Percentiles rank a stretch among this genome's conserved stretches.
Evolutionary conservation across 345 rosid species (phyloP).

Genomic region (Ailanthus altissimus): DNA sequence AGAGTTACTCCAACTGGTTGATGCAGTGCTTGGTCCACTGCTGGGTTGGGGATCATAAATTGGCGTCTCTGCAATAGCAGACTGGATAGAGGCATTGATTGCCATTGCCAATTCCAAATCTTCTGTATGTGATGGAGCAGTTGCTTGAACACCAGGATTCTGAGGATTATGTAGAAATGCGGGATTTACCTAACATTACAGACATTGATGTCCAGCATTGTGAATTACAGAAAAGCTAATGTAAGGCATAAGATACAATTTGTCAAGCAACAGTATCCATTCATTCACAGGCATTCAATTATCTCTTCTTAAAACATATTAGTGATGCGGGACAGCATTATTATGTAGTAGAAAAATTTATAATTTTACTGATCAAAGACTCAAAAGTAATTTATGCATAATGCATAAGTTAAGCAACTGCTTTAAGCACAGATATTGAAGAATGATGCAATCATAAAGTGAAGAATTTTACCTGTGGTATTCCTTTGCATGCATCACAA

Average conservation of each 20-base stretch:
- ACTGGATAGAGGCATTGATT: slow-evolving; percentile 73
- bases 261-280: not conserved
- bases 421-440: slow-evolving; percentile 9
- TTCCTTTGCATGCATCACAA: slow-evolving; percentile 96
- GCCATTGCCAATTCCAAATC: slow-evolving; percentile 77
- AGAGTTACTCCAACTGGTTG: slow-evolving; percentile 37
- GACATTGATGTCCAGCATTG: not conserved
- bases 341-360: not conserved
- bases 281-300: not conserved
- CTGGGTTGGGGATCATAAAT: slow-evolving; percentile 32
- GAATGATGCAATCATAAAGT: slow-evolving; percentile 8
- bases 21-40: slow-evolving; percentile 50
- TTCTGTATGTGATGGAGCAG: slow-evolving; percentile 65
- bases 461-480: slow-evolving; percentile 64
- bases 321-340: not conserved
- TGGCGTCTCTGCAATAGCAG: slow-evolving; percentile 44
- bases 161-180: slow-evolving; percentile 55
- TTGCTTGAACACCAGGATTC: slow-evolving; percentile 45
- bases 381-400: not conserved
- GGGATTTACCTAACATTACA: slow-evolving; percentile 55
- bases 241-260: not conserved
- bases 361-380: not conserved
- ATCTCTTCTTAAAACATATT: not conserved
- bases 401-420: not conserved
- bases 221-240: not conserved